Evolutionary conservation across 129 eudicot species (phyloP).

Genomic region (Flaveria trinervia): DNA sequence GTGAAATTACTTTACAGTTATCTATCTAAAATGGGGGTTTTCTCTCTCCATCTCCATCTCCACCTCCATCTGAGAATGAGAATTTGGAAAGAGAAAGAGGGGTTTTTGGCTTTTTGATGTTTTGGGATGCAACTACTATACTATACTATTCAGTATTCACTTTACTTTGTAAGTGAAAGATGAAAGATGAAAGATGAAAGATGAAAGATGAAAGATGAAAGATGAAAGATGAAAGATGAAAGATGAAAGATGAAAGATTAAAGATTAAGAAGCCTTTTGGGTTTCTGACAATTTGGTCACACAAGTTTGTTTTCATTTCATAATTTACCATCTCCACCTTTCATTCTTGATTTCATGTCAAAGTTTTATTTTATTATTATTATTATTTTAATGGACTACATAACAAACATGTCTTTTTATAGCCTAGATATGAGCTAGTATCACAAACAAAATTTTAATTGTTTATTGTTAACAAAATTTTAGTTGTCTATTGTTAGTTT

Average conservation of each 20-base stretch:
- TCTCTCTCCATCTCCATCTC: slow-evolving; percentile 22
- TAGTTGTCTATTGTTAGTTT: too few relatives aligned
- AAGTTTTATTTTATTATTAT: neutral
- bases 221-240: slow-evolving; percentile 1
- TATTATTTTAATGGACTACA: too few relatives aligned
- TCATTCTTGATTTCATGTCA: slow-evolving; percentile 23
- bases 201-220: neutral
- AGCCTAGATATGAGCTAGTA: too few relatives aligned
- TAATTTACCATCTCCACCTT: neutral
- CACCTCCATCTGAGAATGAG: slow-evolving; percentile 3
- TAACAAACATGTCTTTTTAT: too few relatives aligned
- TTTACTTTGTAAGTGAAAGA: slow-evolving; percentile 5
- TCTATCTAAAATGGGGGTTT: slow-evolving; percentile 22
- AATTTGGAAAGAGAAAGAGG: slow-evolving; percentile 18
- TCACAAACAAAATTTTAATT: too few relatives aligned
- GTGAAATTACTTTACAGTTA: slow-evolving; percentile 15
- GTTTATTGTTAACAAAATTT: too few relatives aligned
- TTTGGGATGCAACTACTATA: slow-evolving; percentile 15
- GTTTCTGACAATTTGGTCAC: slow-evolving; percentile 18
- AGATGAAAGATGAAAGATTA: neutral
- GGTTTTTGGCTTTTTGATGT: slow-evolving; percentile 33
- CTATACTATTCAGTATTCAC: slow-evolving; percentile 21
- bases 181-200: slow-evolving; percentile 4
- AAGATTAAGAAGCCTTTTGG: slow-evolving; percentile 24
- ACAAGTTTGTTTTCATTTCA: slow-evolving; percentile 32